phyloP scores from a whole-genome alignment of 2,329 filamentous ascomycete species.

The Diplodia sapinea region DNA sequence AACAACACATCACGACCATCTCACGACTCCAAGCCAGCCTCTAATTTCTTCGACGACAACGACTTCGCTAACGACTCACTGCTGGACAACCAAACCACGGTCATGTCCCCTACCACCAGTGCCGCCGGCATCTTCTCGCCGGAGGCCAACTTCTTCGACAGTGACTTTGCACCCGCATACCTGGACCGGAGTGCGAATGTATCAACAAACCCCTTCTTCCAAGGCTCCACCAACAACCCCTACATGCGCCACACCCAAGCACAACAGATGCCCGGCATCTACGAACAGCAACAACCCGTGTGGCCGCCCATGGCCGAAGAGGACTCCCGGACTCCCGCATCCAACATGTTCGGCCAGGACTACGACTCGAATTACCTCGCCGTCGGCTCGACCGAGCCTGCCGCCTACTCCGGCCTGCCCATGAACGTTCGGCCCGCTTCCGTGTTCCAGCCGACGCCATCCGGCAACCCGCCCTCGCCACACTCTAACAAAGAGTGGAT shows the following conservation, averaged over 20 bases:
- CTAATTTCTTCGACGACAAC: constrained; percentile 53
- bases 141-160: constrained; percentile 57
- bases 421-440: constrained; percentile 55
- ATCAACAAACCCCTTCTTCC: constrained; percentile 56
- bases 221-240: constrained; percentile 57
- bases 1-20: constrained; percentile 43
- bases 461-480: constrained; percentile 62
- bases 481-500: constrained; percentile 66
- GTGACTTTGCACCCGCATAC: constrained; percentile 52
- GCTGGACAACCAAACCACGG: constrained; percentile 49
- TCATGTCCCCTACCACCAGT: constrained; percentile 57
- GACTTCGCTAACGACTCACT: constrained; percentile 57
- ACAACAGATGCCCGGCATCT: constrained; percentile 49
- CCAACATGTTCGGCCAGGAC: constrained; percentile 61
- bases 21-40: constrained; percentile 47
- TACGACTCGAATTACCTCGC: constrained; percentile 51
- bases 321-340: constrained; percentile 65
- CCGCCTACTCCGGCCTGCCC: constrained; percentile 47
- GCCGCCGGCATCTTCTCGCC: constrained; percentile 59
- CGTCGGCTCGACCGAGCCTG: constrained; percentile 48
- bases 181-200: constrained; percentile 43
- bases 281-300: constrained; percentile 54
- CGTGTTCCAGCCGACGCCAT: constrained; percentile 54
- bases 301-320: constrained; percentile 61
- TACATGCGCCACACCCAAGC: constrained; percentile 67